phyloP scores from a whole-genome alignment of 164 flowering plant genomes.

The Protea cynaroides region DNA sequence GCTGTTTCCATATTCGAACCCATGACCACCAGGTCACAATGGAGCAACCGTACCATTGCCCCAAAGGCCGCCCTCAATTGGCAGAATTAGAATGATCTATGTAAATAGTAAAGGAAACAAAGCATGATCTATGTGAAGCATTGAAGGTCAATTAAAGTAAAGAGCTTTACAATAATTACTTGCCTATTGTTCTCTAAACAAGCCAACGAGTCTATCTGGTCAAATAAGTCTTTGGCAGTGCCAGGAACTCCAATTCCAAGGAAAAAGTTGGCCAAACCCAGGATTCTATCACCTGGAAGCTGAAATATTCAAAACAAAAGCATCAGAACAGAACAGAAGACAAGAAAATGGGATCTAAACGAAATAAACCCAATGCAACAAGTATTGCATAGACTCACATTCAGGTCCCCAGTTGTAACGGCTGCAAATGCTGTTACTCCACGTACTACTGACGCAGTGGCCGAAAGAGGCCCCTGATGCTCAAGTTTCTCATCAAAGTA shows the following conservation, averaged over 20 bases:
- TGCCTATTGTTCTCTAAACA: conserved; percentile 75
- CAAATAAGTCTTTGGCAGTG: conserved; percentile 63
- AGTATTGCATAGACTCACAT: conserved; percentile 36
- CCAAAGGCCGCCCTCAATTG: too few relatives aligned
- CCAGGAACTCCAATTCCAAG: conserved; percentile 89
- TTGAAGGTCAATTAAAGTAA: not conserved
- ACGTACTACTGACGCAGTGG: conserved; percentile 75
- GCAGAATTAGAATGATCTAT: too few relatives aligned
- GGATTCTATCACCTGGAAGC: conserved; percentile 74
- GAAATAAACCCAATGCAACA: not conserved
- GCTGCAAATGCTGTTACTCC: conserved; percentile 73
- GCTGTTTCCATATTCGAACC: too few relatives aligned
- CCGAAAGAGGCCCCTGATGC: conserved; percentile 69
- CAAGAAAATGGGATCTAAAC: not conserved
- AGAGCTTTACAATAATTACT: conserved; percentile 9
- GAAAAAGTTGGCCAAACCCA: conserved; percentile 87
- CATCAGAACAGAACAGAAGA: not conserved
- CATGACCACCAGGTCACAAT: too few relatives aligned
- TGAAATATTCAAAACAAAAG: conserved; percentile 29
- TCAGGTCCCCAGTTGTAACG: conserved; percentile 50
- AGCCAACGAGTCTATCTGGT: conserved; percentile 76
- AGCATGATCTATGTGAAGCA: not conserved
- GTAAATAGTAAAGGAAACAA: too few relatives aligned
- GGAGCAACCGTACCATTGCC: too few relatives aligned
- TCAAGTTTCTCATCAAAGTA: conserved; percentile 85